Conservation (phyloP, 2,329 filamentous ascomycete species). For the Ascomycota sp. region DNA sequence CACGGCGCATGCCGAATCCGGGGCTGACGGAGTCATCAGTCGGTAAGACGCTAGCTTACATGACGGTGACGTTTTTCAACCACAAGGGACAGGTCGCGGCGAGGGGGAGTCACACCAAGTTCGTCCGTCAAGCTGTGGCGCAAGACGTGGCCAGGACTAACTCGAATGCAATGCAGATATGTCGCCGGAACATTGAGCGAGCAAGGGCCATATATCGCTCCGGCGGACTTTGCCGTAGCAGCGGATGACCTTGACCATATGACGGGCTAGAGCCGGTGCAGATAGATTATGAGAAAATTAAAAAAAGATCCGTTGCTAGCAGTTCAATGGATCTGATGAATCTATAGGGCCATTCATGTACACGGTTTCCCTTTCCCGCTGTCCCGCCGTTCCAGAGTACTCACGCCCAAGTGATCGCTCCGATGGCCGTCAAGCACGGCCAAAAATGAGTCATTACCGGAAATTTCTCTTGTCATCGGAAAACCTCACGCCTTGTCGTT, state of each 20-base stretch:
- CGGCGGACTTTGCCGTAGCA: conserved; percentile 11
- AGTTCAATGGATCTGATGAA: no score
- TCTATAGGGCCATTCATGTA: no score
- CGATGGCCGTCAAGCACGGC: no score
- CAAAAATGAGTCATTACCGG: no score
- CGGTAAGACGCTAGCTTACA: conserved; percentile 43
- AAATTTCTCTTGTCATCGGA: not conserved
- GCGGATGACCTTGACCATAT: conserved; percentile 9
- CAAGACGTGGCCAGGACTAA: not conserved
- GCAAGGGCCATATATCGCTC: conserved; percentile 16
- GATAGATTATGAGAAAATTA: no score
- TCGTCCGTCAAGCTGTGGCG: no score
- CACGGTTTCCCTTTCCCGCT: no score
- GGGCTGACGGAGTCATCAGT: no score
- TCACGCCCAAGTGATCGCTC: no score
- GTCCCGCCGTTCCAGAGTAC: no score
- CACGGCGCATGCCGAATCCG: no score
- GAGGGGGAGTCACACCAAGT: conserved; percentile 47
- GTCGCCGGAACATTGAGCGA: conserved; percentile 18
- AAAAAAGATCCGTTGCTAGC: no score
- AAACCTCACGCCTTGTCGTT: conserved; percentile 6
- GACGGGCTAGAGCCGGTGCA: not conserved
- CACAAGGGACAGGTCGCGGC: conserved; percentile 37
- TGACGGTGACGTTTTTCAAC: conserved; percentile 37
- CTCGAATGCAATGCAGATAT: conserved; percentile 14